Evolutionary conservation across 1,284 basidiomycete genomes (phyloP), one percentile per base, ranked within the genome.

Genomic region (Pseudozyma sp.): DNA sequence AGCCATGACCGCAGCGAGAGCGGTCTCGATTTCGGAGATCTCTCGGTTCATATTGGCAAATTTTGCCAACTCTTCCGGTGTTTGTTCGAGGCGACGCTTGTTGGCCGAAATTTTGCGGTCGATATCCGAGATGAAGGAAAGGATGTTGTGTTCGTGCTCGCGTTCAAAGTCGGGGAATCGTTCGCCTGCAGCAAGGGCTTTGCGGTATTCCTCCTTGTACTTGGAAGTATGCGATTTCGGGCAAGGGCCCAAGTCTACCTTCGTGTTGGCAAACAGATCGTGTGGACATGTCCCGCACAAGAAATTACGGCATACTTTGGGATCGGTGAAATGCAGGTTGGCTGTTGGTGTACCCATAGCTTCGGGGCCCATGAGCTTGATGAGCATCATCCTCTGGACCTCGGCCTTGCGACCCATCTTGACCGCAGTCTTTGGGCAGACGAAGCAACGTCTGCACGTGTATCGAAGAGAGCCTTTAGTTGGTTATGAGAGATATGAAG

Each of bases 241-340:
- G 85, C 97, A 99, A 58, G 95, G 92, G 25, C 97, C 97, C 12
- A 99, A 88, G 86, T 99, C 97, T 93, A 99, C 99, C 96, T 98
- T 98, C 95, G 97, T 99, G 85, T 99, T 99, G 53, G 95, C 97
- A 86, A 99, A 99, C 45, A 99, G 89, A 9, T 95, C 91, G 86
- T 99, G 97, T 5, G 97, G 95, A 85, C 97, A 99, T 19, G 93
- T 95, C 58, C 97, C 97, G 82, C 97, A 99, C 34, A 99, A 88
- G 88, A 95, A 99, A 87, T 99, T 97, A 83, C 93, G 90, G 89
- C 97, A 99, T n/a, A 99, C 97, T 89, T 98, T 98, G 80, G 95
- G 93, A 86, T 97, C 94, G 65, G 92, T 93, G 92, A 97, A 98
- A 70, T 92, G 91, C 70, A 98, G 88, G 86, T 97, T 78, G 40